Evolutionary conservation across 2,329 filamentous ascomycete genomes (phyloP), one percentile per base, ranked within the genome.

Genomic region (Xylariaceae sp.): DNA sequence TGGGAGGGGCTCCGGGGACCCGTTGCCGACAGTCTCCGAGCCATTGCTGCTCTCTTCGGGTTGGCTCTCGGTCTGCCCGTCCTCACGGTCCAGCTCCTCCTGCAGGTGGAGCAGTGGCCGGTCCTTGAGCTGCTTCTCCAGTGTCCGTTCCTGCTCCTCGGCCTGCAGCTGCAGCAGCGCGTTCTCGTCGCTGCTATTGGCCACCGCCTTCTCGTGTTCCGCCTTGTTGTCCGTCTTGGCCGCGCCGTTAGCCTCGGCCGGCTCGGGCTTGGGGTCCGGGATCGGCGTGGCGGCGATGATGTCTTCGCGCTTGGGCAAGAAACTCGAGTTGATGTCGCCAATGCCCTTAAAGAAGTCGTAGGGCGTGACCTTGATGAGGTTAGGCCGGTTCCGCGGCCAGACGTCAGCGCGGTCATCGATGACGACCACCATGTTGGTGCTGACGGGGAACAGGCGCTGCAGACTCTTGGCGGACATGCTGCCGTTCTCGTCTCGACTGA

Each of bases 341-440:
- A 95, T 94, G 12, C 92, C 92, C 37, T 93, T 86, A 64, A 96
- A 98, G 61, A 98, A 98, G 57, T 96, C 90, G 57, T 94, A 98
- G 0, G 90, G 87, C 2, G 80, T 80, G 21, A 98, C 92, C 56
- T 94, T 94, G 63, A 98, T 87, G 22, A 98, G 72, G 51, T 98
- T 95, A 5, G 83, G 76, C 47, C 83, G 82, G 70, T 94, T 96
- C 46, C 81, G 77, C 2, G 77, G 77, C 92, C 92, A 98, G 6
- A 98, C 90, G 56, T 98, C 92, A 33, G 87, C 87, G 46, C 92
- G 77, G 59, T 98, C 92, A 55, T 98, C 92, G 45, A 98, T 98
- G 50, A 98, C 95, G 38, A 95, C 89, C 1, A 95, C 93, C 92
- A 98, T 98, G 60, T 94, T 90, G 5, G 90, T 96, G 60, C 93